A percentile compares a stretch with the other conserved stretches of the same genome.
Evolutionary conservation across 306 rosid species (phyloP).

Genomic region (Pueraria montana): DNA sequence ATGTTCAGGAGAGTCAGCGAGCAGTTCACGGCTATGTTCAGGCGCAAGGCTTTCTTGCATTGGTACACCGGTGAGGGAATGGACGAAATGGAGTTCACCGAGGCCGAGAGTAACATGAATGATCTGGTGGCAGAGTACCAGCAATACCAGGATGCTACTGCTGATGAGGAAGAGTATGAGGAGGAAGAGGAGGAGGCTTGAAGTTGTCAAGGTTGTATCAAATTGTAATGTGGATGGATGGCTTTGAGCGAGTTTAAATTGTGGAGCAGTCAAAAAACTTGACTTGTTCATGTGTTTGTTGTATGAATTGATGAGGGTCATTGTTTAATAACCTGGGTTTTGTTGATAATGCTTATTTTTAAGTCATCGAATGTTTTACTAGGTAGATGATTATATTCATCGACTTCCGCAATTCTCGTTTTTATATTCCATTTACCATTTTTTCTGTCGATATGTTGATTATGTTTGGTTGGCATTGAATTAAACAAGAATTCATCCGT

Average conservation of each 20-base stretch:
- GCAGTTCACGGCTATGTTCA: slow-evolving; percentile 93
- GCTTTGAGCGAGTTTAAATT: slow-evolving; percentile 44
- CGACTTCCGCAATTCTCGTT: not conserved
- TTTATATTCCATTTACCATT: not conserved
- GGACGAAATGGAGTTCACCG: slow-evolving; percentile 96
- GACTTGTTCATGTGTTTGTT: slow-evolving; percentile 55
- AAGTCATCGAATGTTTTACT: slow-evolving; percentile 51
- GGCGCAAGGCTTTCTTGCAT: slow-evolving; percentile 80
- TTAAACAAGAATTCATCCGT: too few species aligned
- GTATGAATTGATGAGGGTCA: slow-evolving; percentile 43
- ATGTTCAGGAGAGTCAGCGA: slow-evolving; percentile 95
- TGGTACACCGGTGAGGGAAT: slow-evolving; percentile 97
- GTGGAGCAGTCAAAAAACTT: slow-evolving; percentile 49
- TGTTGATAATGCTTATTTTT: slow-evolving; percentile 47
- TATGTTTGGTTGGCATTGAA: not conserved
- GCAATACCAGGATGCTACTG: slow-evolving; percentile 88
- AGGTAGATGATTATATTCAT: slow-evolving; percentile 46
- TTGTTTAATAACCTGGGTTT: slow-evolving; percentile 30
- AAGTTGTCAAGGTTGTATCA: slow-evolving; percentile 49
- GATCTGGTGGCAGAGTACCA: slow-evolving; percentile 93
- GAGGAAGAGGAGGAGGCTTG: slow-evolving; percentile 71
- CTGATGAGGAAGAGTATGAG: slow-evolving; percentile 68
- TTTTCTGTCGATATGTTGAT: not conserved
- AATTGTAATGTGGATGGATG: slow-evolving; percentile 36
- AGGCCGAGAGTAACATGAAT: slow-evolving; percentile 91